Base-by-base conservation (phyloP, 208 protist species). In the Spongospora subterranea region DNA sequence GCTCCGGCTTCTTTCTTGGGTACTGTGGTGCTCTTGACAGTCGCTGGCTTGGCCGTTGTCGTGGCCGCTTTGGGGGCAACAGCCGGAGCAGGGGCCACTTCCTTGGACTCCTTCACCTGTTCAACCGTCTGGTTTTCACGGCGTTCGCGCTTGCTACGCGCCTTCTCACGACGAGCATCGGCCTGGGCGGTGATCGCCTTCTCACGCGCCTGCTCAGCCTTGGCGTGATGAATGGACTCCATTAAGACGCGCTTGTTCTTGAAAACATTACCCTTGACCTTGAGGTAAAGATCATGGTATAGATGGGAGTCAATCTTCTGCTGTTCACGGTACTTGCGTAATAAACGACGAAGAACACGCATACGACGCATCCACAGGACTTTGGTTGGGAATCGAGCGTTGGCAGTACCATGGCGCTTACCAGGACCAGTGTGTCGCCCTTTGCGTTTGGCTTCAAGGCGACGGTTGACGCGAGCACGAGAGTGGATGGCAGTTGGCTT, bases 181-280 rank as follows among this genome's bases (percentile, higher is more conserved):
- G 96, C 96, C 93, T 97, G 95, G 35, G 95, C 95, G n/a, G 89
- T 41, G 32, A 99, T 93, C 93, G 96, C 93, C 94, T 98, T 97
- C 93, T 97, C 96, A 93, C 97, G 96, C 90, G 95, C 93, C 94
- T 97, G 96, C 94, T 99, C 97, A 91, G 97, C 97, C 96, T 99
- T 98, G 91, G 96, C 96, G 95, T 97, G 40, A n/a, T 91, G 92
- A 53, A 91, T 91, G 92, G 53, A 95, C 95, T 99, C 98, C 94
- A 99, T 96, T 39, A 99, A 95, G 89, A 97, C 98, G 93, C 98
- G 97, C 96, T 99, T 99, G 97, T 99, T 99, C 95, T 98, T 98
- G 97, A 99, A 99, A 88, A 97, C 96, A 96, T 99, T 99, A 98
- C 98, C 98, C 96, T 99, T 99, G 64, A 94, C 93, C 94, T 98